Evolutionary conservation across 169 alveolate genomes (phyloP).

Genomic region (Babesia bovis): DNA sequence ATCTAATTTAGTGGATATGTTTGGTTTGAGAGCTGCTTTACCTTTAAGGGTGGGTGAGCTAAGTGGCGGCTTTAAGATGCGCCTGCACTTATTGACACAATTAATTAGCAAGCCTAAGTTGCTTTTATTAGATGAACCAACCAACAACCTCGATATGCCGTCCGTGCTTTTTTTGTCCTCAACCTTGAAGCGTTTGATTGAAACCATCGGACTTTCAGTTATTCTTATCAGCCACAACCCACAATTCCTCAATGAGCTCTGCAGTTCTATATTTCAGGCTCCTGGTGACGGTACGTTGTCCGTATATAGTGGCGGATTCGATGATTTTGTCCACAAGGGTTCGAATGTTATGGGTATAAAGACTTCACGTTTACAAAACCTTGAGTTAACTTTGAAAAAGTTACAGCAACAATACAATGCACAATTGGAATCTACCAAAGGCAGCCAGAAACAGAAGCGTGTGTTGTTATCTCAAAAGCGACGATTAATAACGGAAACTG

Average conservation of each 20-base stretch:
- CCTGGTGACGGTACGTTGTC: constrained; percentile 63
- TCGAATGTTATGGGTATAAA: constrained; percentile 6
- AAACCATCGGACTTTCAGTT: constrained; percentile 35
- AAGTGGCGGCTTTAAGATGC: constrained; percentile 77
- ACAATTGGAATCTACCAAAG: constrained; percentile 20
- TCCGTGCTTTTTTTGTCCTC: constrained; percentile 54
- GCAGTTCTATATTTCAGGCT: constrained; percentile 48
- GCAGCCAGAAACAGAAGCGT: constrained; percentile 22
- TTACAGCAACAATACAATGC: constrained; percentile 23
- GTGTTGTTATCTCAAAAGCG: constrained; percentile 43
- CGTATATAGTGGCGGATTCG: constrained; percentile 36
- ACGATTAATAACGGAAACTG: constrained; percentile 28
- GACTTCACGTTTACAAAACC: constrained; percentile 15
- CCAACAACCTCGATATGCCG: constrained; percentile 72
- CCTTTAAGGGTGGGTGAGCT: constrained; percentile 53
- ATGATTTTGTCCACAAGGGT: constrained; percentile 48
- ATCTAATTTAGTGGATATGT: constrained; percentile 56
- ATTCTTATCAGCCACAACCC: constrained; percentile 45
- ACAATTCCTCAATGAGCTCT: constrained; percentile 16
- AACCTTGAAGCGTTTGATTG: constrained; percentile 29
- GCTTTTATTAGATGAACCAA: constrained; percentile 74
- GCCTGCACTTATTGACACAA: constrained; percentile 61
- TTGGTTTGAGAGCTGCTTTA: constrained; percentile 62
- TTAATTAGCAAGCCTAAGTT: constrained; percentile 66
- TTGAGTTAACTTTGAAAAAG: constrained; percentile 12